Percentiles rank a stretch among this genome's conserved stretches.
Evolutionary conservation across 2,329 filamentous ascomycete genomes (phyloP).

Genomic region (Lasiodiplodia gonubiensis): DNA sequence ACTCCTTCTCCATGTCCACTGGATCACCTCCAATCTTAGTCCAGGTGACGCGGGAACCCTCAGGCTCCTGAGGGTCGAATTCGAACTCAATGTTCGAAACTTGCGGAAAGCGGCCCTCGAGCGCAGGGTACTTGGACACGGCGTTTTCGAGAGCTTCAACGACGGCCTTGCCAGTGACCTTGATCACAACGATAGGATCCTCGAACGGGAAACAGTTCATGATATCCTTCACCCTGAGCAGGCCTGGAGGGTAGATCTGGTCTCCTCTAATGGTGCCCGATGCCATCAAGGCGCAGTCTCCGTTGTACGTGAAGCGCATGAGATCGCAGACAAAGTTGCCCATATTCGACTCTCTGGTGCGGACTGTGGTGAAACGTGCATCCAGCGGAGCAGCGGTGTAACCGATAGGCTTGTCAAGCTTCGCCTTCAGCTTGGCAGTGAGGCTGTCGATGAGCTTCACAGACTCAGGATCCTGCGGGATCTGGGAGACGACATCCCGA

Average conservation of each 20-base stretch:
- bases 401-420: slow-evolving; percentile 80
- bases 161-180: slow-evolving; percentile 73
- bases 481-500: slow-evolving; percentile 72
- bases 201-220: slow-evolving; percentile 92
- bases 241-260: slow-evolving; percentile 82
- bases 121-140: slow-evolving; percentile 77
- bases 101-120: slow-evolving; percentile 85
- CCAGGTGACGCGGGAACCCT: slow-evolving; percentile 67
- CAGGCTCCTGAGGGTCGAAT: slow-evolving; percentile 68
- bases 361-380: slow-evolving; percentile 82
- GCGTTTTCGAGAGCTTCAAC: slow-evolving; percentile 84
- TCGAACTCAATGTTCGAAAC: slow-evolving; percentile 81
- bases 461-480: slow-evolving; percentile 68
- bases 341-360: slow-evolving; percentile 78
- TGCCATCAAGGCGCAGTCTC: slow-evolving; percentile 85
- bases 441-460: slow-evolving; percentile 69
- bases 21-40: slow-evolving; percentile 66
- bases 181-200: slow-evolving; percentile 82
- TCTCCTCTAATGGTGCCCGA: slow-evolving; percentile 86
- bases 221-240: slow-evolving; percentile 80
- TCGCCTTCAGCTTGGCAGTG: slow-evolving; percentile 74
- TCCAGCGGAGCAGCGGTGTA: slow-evolving; percentile 84
- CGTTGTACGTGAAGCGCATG: slow-evolving; percentile 81
- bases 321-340: slow-evolving; percentile 92
- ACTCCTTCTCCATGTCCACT: slow-evolving; percentile 67